phyloP scores from a whole-genome alignment of 148 eudicot species.

The Rhododendron ferrugineum region DNA sequence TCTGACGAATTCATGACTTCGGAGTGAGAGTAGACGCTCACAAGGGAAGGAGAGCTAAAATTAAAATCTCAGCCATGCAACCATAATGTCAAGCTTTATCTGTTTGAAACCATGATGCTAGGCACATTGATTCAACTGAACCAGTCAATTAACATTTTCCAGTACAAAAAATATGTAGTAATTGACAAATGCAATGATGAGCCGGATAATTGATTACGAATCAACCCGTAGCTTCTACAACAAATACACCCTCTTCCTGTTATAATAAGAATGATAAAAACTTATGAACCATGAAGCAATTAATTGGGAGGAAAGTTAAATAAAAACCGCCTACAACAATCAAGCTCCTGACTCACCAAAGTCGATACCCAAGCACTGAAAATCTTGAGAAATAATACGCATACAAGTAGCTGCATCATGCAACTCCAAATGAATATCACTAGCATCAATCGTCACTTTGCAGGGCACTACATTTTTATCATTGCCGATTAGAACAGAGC shows the following conservation, averaged over 20 bases:
- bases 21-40: neutral
- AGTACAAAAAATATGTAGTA: neutral
- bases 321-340: neutral
- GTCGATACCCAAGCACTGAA: slow-evolving; percentile 50
- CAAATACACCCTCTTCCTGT: neutral
- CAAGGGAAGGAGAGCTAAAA: neutral
- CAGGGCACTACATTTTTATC: slow-evolving; percentile 45
- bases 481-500: slow-evolving; percentile 44
- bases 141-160: neutral
- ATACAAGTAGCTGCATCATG: slow-evolving; percentile 29
- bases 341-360: slow-evolving; percentile 37
- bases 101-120: neutral
- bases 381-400: slow-evolving; percentile 28
- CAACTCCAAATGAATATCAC: slow-evolving; percentile 54
- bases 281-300: neutral
- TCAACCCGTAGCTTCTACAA: slow-evolving; percentile 5
- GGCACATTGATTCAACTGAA: neutral
- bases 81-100: neutral
- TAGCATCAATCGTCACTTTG: slow-evolving; percentile 53
- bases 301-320: neutral
- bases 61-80: neutral
- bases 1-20: neutral
- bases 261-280: neutral
- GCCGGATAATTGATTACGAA: neutral
- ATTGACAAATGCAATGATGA: neutral